phyloP scores from a whole-genome alignment of 2,329 filamentous ascomycete species.

The Lachnellula hyalina region DNA sequence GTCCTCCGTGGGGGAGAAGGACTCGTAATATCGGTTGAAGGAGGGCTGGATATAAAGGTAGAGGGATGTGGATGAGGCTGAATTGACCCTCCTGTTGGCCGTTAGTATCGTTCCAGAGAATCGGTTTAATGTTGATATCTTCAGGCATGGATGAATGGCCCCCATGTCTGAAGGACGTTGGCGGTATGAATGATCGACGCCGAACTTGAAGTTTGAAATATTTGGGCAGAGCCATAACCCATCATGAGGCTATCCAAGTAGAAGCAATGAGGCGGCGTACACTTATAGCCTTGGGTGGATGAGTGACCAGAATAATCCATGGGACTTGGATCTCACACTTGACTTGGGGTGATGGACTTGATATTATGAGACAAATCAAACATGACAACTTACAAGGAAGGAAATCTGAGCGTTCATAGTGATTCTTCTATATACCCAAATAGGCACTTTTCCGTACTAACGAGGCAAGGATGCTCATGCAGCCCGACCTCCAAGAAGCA shows the following conservation, averaged over 20 bases:
- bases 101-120: constrained; percentile 21
- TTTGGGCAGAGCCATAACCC: constrained; percentile 7
- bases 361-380: not conserved
- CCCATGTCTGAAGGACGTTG: constrained; percentile 1
- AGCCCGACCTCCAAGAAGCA: constrained; percentile 20
- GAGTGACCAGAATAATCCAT: not conserved
- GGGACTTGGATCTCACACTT: constrained; percentile 2
- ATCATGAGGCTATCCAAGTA: constrained; percentile 1
- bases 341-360: constrained; percentile 1
- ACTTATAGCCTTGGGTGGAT: constrained; percentile 1
- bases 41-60: constrained; percentile 70
- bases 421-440: constrained; percentile 17
- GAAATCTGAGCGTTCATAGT: constrained; percentile 54
- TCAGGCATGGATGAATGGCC: constrained; percentile 8
- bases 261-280: not conserved
- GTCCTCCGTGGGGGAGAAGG: constrained; percentile 60
- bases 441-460: constrained; percentile 15
- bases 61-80: constrained; percentile 84
- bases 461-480: constrained; percentile 23
- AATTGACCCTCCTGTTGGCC: constrained; percentile 70
- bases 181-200: constrained; percentile 2
- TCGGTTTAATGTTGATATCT: constrained; percentile 15
- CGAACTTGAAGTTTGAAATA: constrained; percentile 6
- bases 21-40: constrained; percentile 83
- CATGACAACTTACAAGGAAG: constrained; percentile 45